Base-by-base conservation (phyloP, 2,329 filamentous ascomycete species). In the Aspergillus versicolor region DNA sequence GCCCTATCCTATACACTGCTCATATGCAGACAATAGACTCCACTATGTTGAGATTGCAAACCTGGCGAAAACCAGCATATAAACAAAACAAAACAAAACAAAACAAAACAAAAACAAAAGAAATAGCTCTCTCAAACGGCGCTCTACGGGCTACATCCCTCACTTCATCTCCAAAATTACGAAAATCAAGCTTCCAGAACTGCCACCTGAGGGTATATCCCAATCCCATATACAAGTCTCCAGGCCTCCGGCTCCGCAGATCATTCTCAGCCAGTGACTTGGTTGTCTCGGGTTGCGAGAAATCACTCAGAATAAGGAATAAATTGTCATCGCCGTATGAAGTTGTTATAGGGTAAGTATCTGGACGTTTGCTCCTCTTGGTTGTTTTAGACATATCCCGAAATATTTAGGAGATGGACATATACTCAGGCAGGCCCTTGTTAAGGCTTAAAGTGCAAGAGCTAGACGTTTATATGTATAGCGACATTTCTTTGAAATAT, bases 131-230 rank as follows among this genome's bases (percentile, higher is more conserved):
- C 8, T 40, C 15, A 15, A 40, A 40, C 37, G 5, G 4, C 8
- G 37, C 15, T 9, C 37, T 40, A 15, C 37, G 5, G 17, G 37
- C 13, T 15, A 40, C 8, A 17, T 40, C 37, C 3, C 37, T 17
- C 3, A 15, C 37, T 9, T 40, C 37, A 15, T 17, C 37, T 9
- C 17, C 17, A 15, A 40, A 7, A 27, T 2, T 19, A 38, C 8
- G 15, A 56, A 56, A 44, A 9, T 40, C 38, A 37, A n/a, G 27
- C 27, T 19, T 50, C 40, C 49, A 52, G 37, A 52, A 52, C n/a
- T 30, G 49, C 37, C 38, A 43, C 7, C 49, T 11, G 9, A 52
- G 30, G 9, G 19, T 27, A 27, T 42, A 30, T 19, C 6, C 11
- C 5, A n/a, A 12, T 15, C 11, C 38, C 37, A 6, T 19, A 32